Conservation (phyloP, 352 stramenopile genomes). For the Globisporangium lucens region DNA sequence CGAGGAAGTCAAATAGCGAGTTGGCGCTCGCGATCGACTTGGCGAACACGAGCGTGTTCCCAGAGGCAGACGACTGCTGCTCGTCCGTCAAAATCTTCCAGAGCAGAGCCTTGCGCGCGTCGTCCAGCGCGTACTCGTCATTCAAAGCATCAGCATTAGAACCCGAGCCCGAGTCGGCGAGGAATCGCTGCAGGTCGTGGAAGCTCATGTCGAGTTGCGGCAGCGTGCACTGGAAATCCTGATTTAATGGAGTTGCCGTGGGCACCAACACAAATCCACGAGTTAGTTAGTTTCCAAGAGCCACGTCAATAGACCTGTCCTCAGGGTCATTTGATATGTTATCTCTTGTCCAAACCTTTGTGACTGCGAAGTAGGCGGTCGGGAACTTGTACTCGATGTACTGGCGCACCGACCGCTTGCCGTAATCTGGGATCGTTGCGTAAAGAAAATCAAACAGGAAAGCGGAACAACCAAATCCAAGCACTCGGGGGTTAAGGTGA, state of each 20-base stretch:
- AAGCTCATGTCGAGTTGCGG: slow-evolving; percentile 41
- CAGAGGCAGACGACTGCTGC: not conserved
- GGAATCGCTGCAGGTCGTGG: slow-evolving; percentile 42
- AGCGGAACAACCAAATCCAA: no score
- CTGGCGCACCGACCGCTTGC: slow-evolving; percentile 60
- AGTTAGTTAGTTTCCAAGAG: no score
- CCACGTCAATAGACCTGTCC: not conserved
- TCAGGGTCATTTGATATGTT: not conserved
- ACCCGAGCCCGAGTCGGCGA: slow-evolving; percentile 5
- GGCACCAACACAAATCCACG: slow-evolving; percentile 9
- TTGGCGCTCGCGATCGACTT: slow-evolving; percentile 76
- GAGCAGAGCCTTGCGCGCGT: slow-evolving; percentile 41
- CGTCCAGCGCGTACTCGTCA: slow-evolving; percentile 20
- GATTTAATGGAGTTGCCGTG: not conserved
- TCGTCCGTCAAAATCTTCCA: slow-evolving; percentile 39
- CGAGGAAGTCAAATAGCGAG: slow-evolving; percentile 48
- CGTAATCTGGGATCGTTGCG: slow-evolving; percentile 80
- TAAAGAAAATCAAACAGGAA: slow-evolving; percentile 14
- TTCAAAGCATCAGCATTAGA: slow-evolving; percentile 5
- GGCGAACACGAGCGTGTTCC: slow-evolving; percentile 67
- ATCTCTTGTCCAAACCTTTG: slow-evolving; percentile 31
- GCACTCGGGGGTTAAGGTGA: no score
- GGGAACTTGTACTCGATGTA: slow-evolving; percentile 83
- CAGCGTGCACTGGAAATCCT: slow-evolving; percentile 75
- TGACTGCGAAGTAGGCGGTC: slow-evolving; percentile 52